Conservation (phyloP, 1,139 yeast genomes). For the Pichia sp. region DNA sequence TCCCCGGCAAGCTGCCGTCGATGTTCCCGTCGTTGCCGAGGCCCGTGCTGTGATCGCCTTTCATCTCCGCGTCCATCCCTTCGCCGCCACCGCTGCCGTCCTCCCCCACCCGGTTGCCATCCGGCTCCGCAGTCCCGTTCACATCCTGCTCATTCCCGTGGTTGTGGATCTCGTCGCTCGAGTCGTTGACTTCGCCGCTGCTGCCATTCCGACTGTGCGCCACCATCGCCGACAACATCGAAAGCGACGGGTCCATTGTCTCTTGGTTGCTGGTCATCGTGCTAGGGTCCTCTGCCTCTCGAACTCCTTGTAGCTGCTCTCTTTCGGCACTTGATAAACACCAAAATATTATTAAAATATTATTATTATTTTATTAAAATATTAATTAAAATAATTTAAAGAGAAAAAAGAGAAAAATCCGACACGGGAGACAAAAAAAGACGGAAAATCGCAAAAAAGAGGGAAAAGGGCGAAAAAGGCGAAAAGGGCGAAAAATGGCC, state of each 20-base stretch:
- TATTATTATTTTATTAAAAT: neutral
- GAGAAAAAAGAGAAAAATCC: neutral
- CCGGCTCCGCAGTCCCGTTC: neutral
- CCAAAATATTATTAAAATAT: neutral
- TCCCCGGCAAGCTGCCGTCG: neutral
- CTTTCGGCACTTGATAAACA: neutral
- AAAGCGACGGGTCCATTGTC: conserved; percentile 7
- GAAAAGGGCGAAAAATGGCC: neutral
- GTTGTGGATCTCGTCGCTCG: neutral
- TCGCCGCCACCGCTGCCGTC: neutral
- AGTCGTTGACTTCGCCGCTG: neutral
- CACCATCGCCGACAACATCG: conserved; percentile 5
- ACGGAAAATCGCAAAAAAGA: neutral
- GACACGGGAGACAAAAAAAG: neutral
- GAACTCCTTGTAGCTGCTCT: neutral
- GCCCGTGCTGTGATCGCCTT: neutral
- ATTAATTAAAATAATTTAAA: neutral
- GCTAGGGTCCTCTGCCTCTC: neutral
- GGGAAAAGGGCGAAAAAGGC: neutral
- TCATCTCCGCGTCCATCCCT: neutral
- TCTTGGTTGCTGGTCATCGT: conserved; percentile 2
- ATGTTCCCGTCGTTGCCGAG: neutral
- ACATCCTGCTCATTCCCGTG: neutral
- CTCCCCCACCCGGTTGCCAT: neutral
- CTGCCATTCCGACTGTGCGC: neutral